Evolutionary conservation across 106 monocot species (phyloP).

Genomic region (Acorus gramineus): DNA sequence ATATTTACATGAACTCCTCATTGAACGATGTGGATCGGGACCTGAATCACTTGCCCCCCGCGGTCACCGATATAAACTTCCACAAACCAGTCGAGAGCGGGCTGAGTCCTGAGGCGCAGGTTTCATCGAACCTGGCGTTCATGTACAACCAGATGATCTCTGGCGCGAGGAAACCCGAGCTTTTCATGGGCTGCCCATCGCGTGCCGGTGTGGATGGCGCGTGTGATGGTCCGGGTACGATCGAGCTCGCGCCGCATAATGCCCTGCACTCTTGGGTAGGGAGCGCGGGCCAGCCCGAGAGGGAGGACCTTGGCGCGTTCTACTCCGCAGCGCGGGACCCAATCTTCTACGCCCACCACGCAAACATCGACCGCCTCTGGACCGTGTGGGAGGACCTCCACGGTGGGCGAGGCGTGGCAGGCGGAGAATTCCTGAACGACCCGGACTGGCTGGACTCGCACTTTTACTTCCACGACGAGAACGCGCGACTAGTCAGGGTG

Average conservation of each 20-base stretch:
- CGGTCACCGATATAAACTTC: conserved; percentile 1
- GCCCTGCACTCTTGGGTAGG: no score
- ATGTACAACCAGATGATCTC: conserved; percentile 33
- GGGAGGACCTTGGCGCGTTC: no score
- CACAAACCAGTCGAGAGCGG: neutral
- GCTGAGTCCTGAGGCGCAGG: neutral
- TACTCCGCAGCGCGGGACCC: no score
- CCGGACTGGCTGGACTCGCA: no score
- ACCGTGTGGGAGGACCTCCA: no score
- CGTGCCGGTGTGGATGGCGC: conserved; percentile 7
- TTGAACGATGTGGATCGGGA: conserved; percentile 5
- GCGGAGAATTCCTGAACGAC: no score
- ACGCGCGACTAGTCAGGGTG: conserved; percentile 5
- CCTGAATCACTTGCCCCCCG: neutral
- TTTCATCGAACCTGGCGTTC: conserved; percentile 12
- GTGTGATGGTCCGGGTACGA: neutral
- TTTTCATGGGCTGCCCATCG: conserved; percentile 23
- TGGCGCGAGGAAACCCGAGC: conserved; percentile 7
- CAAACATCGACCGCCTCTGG: no score
- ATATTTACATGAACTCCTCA: conserved; percentile 4
- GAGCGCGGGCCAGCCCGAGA: no score
- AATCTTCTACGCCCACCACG: no score
- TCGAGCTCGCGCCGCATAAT: no score
- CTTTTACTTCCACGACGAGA: no score
- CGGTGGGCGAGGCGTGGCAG: no score